Base-by-base conservation (phyloP, 2,329 filamentous ascomycete genomes). In the Colletotrichum sp. region DNA sequence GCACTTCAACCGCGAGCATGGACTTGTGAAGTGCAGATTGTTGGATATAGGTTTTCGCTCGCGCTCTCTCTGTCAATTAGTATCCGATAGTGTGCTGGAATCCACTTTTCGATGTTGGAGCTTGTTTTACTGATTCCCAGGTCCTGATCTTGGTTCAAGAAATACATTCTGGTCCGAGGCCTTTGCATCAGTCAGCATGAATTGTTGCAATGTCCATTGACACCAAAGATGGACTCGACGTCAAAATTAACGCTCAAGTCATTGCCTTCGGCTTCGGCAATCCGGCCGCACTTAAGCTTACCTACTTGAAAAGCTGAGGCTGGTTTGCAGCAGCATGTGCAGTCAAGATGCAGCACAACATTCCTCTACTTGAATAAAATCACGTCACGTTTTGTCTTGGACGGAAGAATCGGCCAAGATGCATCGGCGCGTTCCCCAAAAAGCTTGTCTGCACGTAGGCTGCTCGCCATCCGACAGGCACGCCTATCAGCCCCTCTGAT, bases 401-500 rank as follows among this genome's bases (percentile, higher is more conserved):
- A 62, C 59, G 59, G 59, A n/a, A 44, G 39, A 59, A 44, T 30
- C 52, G 66, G 52, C 52, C 30, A 39, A 24, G 12, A n/a, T 52
- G 30, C 48, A 68, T 68, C 66, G 32, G 52, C 24, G 8, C 15
- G 9, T 59, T 60, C 44, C 30, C 48, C 13, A 22, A 60, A 68
- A 67, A 68, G 52, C 66, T 68, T 68, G 66, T 68, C 34, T 68
- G 44, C n/a, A 52, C 15, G 18, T 59, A 13, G 62, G 0, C 36
- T n/a, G 5, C 44, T 60, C 68, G 57, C 24, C 22, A 57, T 57
- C 69, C 24, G 57, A 75, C 69, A 63, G 69, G 69, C n/a, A 75
- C 72, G 72, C 63, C 32, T 72, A 26, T 60, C 13, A 2, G 68
- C 62, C 52, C 72, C 72, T 71, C 59, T 62, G 72, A 75, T 75